Evolutionary conservation across 176 grass and related monocot genomes (phyloP).

Genomic region (Areca catechu): DNA sequence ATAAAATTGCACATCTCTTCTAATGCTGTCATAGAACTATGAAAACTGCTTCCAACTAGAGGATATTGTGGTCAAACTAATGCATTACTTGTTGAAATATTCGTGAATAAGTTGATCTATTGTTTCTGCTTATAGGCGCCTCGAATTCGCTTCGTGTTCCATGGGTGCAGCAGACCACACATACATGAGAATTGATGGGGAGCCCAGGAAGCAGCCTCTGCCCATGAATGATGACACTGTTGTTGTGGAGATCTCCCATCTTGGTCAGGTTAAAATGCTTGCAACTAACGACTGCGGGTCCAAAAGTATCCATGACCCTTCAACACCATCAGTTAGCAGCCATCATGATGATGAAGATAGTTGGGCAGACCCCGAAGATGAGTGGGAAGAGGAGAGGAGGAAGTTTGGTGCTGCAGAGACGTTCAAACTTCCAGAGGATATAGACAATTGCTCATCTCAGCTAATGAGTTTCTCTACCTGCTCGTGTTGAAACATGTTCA

Average conservation of each 20-base stretch:
- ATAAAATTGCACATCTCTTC: too few relatives aligned
- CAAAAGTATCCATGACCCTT: slow-evolving; percentile 27
- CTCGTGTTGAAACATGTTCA: not conserved
- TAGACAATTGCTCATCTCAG: slow-evolving; percentile 7
- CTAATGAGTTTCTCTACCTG: not conserved
- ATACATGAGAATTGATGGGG: slow-evolving; percentile 83
- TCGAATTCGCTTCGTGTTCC: slow-evolving; percentile 74
- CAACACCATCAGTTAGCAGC: not conserved
- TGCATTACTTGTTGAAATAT: too few relatives aligned
- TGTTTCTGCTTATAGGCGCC: slow-evolving; percentile 24
- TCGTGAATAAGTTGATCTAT: too few relatives aligned
- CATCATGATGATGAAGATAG: not conserved
- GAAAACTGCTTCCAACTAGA: too few relatives aligned
- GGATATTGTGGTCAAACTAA: too few relatives aligned
- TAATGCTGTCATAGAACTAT: too few relatives aligned
- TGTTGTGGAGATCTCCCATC: slow-evolving; percentile 69
- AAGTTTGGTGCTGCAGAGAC: slow-evolving; percentile 16
- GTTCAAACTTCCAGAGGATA: slow-evolving; percentile 2
- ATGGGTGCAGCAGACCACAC: slow-evolving; percentile 43
- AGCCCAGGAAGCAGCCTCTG: slow-evolving; percentile 90
- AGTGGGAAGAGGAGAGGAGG: slow-evolving; percentile 12
- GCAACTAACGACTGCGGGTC: slow-evolving; percentile 49
- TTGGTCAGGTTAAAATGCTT: slow-evolving; percentile 71
- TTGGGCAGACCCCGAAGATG: not conserved
- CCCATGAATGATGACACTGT: slow-evolving; percentile 49